Evolutionary conservation across 768 basidiomycete genomes (phyloP).

Genomic region (Rhizopogon salebrosus): DNA sequence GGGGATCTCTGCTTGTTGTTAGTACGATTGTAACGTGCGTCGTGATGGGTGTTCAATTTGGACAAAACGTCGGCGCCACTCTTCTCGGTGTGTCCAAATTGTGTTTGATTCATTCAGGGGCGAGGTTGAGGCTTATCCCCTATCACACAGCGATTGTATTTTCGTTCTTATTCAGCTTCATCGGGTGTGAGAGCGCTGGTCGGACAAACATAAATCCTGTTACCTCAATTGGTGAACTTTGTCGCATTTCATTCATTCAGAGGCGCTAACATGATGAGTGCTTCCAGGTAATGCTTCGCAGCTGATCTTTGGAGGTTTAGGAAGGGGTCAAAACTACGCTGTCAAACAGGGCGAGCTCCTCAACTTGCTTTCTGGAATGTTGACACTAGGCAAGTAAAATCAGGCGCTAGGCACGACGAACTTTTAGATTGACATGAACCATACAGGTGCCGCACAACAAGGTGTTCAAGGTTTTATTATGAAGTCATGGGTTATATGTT

Average conservation of each 20-base stretch:
- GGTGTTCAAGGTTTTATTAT: not conserved
- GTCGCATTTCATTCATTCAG: not conserved
- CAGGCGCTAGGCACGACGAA: not conserved
- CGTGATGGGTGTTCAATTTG: constrained; percentile 47
- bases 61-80: constrained; percentile 38
- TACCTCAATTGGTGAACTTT: constrained; percentile 35
- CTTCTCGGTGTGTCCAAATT: not conserved
- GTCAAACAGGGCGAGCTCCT: not conserved
- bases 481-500: not conserved
- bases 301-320: constrained; percentile 57
- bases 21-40: constrained; percentile 45
- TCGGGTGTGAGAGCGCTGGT: constrained; percentile 54
- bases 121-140: not conserved
- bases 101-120: not conserved
- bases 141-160: constrained; percentile 37
- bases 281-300: constrained; percentile 38
- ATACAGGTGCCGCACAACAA: constrained; percentile 1
- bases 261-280: not conserved
- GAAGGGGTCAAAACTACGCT: constrained; percentile 34
- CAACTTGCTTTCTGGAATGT: constrained; percentile 1
- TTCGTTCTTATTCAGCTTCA: constrained; percentile 60
- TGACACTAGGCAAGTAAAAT: not conserved
- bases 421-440: not conserved
- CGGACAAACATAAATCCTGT: constrained; percentile 57
- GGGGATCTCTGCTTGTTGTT: constrained; percentile 40